Conservation (phyloP, 2,329 filamentous ascomycete species). For the Thelonectria blattea region DNA sequence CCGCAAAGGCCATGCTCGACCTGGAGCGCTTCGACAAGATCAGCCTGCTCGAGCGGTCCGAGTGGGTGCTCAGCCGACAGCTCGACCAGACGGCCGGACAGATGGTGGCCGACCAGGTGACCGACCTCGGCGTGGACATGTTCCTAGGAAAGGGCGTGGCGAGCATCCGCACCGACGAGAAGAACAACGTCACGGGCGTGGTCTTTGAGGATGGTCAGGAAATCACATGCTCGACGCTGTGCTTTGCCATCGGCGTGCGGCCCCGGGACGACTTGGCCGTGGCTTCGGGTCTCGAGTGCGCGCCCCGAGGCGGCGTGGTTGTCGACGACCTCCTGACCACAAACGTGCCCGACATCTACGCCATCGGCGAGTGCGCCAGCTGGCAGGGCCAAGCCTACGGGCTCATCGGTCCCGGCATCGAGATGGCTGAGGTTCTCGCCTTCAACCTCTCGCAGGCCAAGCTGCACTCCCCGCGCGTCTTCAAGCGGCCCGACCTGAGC, state of each 20-base stretch:
- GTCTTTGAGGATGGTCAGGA: conserved; percentile 81
- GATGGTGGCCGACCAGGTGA: conserved; percentile 83
- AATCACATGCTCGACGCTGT: conserved; percentile 80
- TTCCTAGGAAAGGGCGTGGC: conserved; percentile 78
- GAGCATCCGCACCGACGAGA: conserved; percentile 70
- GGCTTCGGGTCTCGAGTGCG: conserved; percentile 72
- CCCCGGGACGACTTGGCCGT: conserved; percentile 79
- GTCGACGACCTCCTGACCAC: conserved; percentile 72
- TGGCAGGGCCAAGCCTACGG: conserved; percentile 89
- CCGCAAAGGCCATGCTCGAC: conserved; percentile 91
- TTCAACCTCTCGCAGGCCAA: conserved; percentile 90
- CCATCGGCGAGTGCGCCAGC: conserved; percentile 89
- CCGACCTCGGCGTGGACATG: conserved; percentile 79
- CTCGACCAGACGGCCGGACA: conserved; percentile 80
- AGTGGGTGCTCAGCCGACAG: conserved; percentile 83
- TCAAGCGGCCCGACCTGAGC: conserved; percentile 85
- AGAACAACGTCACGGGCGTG: conserved; percentile 74
- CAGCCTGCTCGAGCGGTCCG: conserved; percentile 80
- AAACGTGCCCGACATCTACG: conserved; percentile 76
- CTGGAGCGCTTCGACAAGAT: conserved; percentile 76
- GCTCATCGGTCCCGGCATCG: conserved; percentile 85
- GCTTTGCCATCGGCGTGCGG: conserved; percentile 88
- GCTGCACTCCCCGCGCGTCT: conserved; percentile 70
- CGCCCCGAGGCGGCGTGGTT: conserved; percentile 75
- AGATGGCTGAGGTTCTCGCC: conserved; percentile 90